Percentiles rank a stretch among this genome's conserved stretches.
Conservation (phyloP, 2,329 filamentous ascomycete species). For the Apiospora hydei region DNA sequence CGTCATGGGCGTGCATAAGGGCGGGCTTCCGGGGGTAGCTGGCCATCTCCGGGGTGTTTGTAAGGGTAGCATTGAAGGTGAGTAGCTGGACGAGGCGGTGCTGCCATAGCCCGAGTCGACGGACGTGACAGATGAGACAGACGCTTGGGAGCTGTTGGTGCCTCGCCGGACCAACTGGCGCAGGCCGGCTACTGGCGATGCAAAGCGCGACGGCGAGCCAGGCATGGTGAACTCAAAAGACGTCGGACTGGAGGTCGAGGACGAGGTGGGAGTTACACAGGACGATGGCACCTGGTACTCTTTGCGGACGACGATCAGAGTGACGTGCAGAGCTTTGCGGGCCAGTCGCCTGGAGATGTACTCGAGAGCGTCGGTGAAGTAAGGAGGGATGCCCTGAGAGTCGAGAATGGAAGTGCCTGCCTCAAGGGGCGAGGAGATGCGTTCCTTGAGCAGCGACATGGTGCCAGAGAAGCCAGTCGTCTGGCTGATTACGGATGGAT, state of each 20-base stretch:
- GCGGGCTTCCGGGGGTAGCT: slow-evolving; percentile 50
- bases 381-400: slow-evolving; percentile 62
- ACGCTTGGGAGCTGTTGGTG: slow-evolving; percentile 41
- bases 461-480: slow-evolving; percentile 21
- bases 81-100: slow-evolving; percentile 41
- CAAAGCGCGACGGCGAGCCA: slow-evolving; percentile 41
- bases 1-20: slow-evolving; percentile 54
- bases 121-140: slow-evolving; percentile 30
- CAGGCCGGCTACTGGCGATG: slow-evolving; percentile 44
- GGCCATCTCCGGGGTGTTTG: slow-evolving; percentile 41
- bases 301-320: slow-evolving; percentile 63
- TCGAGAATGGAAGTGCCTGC: slow-evolving; percentile 67
- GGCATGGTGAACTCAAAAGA: slow-evolving; percentile 36
- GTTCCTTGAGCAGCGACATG: slow-evolving; percentile 56
- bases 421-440: slow-evolving; percentile 69
- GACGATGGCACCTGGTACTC: slow-evolving; percentile 61
- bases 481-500: not conserved
- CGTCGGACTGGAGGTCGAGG: slow-evolving; percentile 37
- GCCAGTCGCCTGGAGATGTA: slow-evolving; percentile 64
- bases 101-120: slow-evolving; percentile 32
- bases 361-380: slow-evolving; percentile 62
- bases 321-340: slow-evolving; percentile 62
- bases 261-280: slow-evolving; percentile 36
- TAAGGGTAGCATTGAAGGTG: slow-evolving; percentile 31
- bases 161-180: slow-evolving; percentile 50